Evolutionary conservation across 2,329 filamentous ascomycete genomes (phyloP).

Genomic region (Falciphora oryzae): DNA sequence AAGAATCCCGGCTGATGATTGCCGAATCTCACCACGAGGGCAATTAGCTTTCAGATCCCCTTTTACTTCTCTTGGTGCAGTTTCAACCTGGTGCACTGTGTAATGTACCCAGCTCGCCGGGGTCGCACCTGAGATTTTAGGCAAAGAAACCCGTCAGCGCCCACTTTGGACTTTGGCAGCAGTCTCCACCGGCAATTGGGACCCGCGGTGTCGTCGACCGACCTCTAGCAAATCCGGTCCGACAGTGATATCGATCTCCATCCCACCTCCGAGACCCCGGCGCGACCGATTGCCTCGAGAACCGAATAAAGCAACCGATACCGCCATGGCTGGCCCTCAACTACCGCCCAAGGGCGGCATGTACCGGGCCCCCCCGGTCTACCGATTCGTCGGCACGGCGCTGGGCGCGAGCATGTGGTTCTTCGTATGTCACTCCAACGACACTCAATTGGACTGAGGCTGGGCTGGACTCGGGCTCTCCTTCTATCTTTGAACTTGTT

Average conservation of each 20-base stretch:
- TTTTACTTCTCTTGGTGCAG: too few relatives aligned
- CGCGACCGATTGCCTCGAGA: neutral
- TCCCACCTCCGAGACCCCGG: neutral
- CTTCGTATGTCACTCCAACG: conserved; percentile 63
- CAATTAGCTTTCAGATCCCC: too few relatives aligned
- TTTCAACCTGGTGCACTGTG: neutral
- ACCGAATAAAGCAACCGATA: neutral
- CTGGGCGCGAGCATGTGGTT: conserved; percentile 99
- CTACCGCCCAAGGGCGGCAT: conserved; percentile 11
- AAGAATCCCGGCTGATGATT: neutral
- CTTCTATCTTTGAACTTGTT: neutral
- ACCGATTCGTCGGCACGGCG: conserved; percentile 80
- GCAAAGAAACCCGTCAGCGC: neutral
- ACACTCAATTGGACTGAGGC: too few relatives aligned
- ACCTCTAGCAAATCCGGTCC: neutral
- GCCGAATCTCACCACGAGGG: too few relatives aligned
- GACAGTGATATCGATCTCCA: neutral
- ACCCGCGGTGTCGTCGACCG: neutral
- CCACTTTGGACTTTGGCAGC: neutral
- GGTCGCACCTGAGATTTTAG: neutral
- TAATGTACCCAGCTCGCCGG: too few relatives aligned
- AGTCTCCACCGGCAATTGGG: neutral
- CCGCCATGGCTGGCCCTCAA: neutral
- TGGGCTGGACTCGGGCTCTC: too few relatives aligned
- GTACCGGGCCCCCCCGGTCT: conserved; percentile 51